Conservation (phyloP, 805 yeast genomes). For the Metschnikowia reukaufii region DNA sequence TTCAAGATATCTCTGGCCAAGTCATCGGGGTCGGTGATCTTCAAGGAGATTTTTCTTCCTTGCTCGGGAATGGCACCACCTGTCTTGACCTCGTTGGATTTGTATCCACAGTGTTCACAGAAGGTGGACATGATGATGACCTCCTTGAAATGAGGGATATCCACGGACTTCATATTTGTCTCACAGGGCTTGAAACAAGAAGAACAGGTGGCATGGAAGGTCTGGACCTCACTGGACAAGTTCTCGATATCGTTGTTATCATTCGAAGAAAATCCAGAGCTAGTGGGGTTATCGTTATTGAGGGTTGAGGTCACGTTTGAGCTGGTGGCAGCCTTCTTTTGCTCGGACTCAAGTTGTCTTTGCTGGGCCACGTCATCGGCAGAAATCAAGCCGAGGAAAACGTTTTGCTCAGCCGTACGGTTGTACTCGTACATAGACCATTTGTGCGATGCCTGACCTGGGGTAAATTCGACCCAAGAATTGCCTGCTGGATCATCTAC, state of each 20-base stretch:
- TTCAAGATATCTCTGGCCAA: constrained; percentile 91
- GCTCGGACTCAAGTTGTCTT: constrained; percentile 48
- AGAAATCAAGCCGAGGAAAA: constrained; percentile 75
- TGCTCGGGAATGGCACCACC: constrained; percentile 93
- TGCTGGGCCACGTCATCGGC: constrained; percentile 58
- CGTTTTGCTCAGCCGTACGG: constrained; percentile 87
- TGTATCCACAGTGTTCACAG: constrained; percentile 91
- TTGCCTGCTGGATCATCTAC: constrained; percentile 96
- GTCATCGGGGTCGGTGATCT: constrained; percentile 87
- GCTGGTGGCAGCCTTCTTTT: constrained; percentile 42
- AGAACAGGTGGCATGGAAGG: constrained; percentile 90
- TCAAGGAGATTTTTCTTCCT: constrained; percentile 73
- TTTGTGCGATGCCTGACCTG: constrained; percentile 84
- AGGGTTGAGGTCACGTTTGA: constrained; percentile 30
- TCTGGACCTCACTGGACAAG: constrained; percentile 85
- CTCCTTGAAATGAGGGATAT: constrained; percentile 97
- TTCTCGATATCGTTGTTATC: constrained; percentile 83
- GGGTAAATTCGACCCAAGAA: constrained; percentile 90
- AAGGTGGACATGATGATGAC: constrained; percentile 94
- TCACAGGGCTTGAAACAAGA: constrained; percentile 79
- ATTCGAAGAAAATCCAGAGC: constrained; percentile 56
- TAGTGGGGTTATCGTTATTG: constrained; percentile 30
- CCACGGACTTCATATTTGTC: constrained; percentile 95
- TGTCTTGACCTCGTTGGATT: constrained; percentile 96
- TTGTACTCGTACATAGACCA: constrained; percentile 83